These are phyloP conservation scores for Aspergillus avenaceus DNA, from an alignment of 495 filamentous ascomycete species.

Conservation along the genomic window DNA sequence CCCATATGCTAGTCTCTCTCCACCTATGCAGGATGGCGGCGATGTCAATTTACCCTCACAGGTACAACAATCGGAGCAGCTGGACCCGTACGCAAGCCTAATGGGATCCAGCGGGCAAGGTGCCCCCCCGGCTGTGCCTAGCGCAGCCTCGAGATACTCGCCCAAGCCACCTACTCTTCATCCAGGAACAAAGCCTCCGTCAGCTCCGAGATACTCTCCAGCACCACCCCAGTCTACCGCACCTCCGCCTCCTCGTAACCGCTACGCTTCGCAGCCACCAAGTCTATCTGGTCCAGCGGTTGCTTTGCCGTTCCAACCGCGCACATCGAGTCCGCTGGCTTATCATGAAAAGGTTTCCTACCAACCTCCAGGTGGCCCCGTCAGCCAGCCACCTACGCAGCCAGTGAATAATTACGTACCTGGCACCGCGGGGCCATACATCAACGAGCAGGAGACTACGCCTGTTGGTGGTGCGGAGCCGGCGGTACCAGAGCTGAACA, in stretches of 20 bases:
- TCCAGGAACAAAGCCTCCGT: slow-evolving; percentile 26
- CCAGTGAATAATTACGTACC: slow-evolving; percentile 25
- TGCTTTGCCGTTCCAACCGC: slow-evolving; percentile 68
- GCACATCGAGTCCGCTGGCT: slow-evolving; percentile 81
- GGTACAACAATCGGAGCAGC: slow-evolving; percentile 52
- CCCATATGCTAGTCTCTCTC: slow-evolving; percentile 20
- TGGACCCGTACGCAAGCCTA: slow-evolving; percentile 58
- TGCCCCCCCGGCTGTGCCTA: slow-evolving; percentile 26
- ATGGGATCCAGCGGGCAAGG: slow-evolving; percentile 15
- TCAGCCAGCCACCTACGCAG: slow-evolving; percentile 25
- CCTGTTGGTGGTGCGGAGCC: not conserved
- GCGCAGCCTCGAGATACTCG: slow-evolving; percentile 37
- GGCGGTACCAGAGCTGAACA: not conserved
- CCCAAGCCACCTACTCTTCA: slow-evolving; percentile 33
- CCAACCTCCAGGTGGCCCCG: slow-evolving; percentile 22
- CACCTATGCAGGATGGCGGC: slow-evolving; percentile 17
- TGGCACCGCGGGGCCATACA: slow-evolving; percentile 11
- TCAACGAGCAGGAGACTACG: slow-evolving; percentile 17
- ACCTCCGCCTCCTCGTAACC: slow-evolving; percentile 34
- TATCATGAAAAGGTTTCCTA: slow-evolving; percentile 49
- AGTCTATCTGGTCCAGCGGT: slow-evolving; percentile 43
- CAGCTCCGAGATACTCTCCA: slow-evolving; percentile 37
- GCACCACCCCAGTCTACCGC: slow-evolving; percentile 41
- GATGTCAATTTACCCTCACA: slow-evolving; percentile 21
- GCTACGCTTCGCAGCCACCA: slow-evolving; percentile 49